Base-by-base conservation (phyloP, 1,139 yeast genomes). In the Lodderomyces jiufengensis region DNA sequence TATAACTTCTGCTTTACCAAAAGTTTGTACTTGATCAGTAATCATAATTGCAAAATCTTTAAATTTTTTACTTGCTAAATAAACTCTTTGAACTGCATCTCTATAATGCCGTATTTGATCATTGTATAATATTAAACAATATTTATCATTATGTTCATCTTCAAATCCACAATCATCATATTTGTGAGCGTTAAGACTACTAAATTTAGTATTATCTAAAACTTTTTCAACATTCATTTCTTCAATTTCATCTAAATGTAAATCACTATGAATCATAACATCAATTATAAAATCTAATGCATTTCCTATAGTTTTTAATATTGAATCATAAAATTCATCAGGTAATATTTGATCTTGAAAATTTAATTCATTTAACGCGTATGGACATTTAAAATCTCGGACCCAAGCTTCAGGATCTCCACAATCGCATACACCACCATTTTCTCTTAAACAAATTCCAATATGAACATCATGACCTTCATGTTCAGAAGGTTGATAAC, bases 391-490 rank as follows among this genome's bases (percentile, higher is more conserved):
- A 33, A 64, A 56, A 2, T 65, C 57, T 25, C 55, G 54, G 2
- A 61, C 61, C 76, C 80, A 77, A 2, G 81, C 81, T 47, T 75
- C 80, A 0, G 79, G 78, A 47, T 76, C 83, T 2, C 83, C 81
- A 52, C 83, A 77, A 46, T 77, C 83, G 51, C 83, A 77, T 5
- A 88, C 88, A 1, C 97, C 97, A 4, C 96, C 95, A 45, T 81
- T 84, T 42, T 87, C 95, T 35, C 92, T 65, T 39, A 77, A 80
- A 37, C 90, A 81, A 10, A 87, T 79, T 28, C 80, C 74, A 11
- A 84, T 76, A 37, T 82, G 79, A 10, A 85, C 83, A 31, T 80
- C 77, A 55, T 92, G 98, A 34, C 80, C 95, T 24, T 58, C 55
- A 58, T 92, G 98, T 39, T 73, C 70, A 4, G 76, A 79, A 3